Evolutionary conservation across 768 basidiomycete genomes (phyloP), one percentile per base, ranked within the genome.

Genomic region (Mycena crocata): DNA sequence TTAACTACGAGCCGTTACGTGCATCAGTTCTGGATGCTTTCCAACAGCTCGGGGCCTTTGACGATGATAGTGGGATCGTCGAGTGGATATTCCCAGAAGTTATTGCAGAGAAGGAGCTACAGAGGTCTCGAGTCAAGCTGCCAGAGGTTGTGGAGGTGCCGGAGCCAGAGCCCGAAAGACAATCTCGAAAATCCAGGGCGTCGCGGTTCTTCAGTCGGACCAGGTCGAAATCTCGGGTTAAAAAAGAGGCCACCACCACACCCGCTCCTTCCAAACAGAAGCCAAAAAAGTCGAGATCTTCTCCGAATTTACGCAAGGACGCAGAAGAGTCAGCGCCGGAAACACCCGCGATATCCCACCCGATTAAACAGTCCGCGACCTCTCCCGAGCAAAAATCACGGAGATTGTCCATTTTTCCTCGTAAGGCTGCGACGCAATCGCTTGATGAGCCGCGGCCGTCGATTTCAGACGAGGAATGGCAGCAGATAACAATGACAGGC

Each of bases 391-490:
- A 59, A 17, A 64, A 64, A 44, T 40, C 66, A 1, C 60, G 61
- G 23, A 39, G 65, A 23, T 44, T 66, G 12, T 67, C 69, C 23
- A 45, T 70, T 10, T 70, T 70, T 21, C 61, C 56, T 15, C 69
- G 69, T 23, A 67, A 52, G 39, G 28, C 46, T 23, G 35, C 34
- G n/a, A 37, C 57, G 2, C 42, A 49, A 13, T 62, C 55, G 2
- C 40, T 64, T 15, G 64, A 66, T 46, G 48, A 59, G 35, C 65
- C 65, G 10, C 51, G 69, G 7, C 62, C 69, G 19, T 70, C 69
- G 6, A 63, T 70, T 44, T 64, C 69, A 3, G 69, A 70, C 57
- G 69, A 70, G 24, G 69, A 70, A 31, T 70, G 69, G 69, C 69
- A 70, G 51, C 69, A 67, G 49, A 61, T 70, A n/a, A 70, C 65